These are phyloP conservation scores for Aspergillus cejpii DNA, from an alignment of 2,329 filamentous ascomycete genomes.

Conservation along the genomic window DNA sequence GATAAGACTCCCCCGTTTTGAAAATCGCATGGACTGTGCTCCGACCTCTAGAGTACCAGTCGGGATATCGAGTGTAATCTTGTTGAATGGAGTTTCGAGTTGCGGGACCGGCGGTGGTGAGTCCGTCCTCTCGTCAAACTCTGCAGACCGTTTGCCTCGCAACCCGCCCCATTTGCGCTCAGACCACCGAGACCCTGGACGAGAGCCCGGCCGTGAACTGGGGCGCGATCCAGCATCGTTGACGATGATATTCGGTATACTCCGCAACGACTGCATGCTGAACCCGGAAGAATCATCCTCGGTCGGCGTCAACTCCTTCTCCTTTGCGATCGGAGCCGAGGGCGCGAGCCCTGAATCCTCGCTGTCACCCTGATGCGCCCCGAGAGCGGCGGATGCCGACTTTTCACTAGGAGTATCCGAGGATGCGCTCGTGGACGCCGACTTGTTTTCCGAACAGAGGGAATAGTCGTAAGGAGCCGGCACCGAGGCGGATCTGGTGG, in stretches of 20 bases:
- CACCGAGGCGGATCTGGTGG: conserved; percentile 26
- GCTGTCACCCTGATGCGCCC: conserved; percentile 12
- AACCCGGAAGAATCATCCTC: conserved; percentile 21
- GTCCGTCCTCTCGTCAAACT: conserved; percentile 28
- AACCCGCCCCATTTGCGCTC: conserved; percentile 40
- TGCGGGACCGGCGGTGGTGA: conserved; percentile 30
- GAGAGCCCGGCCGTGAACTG: conserved; percentile 31
- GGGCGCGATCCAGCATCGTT: conserved; percentile 31
- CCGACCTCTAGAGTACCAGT: conserved; percentile 49
- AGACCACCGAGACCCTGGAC: conserved; percentile 40
- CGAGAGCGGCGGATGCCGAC: conserved; percentile 7
- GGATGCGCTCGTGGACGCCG: conserved; percentile 21
- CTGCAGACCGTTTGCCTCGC: conserved; percentile 29
- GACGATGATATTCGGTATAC: conserved; percentile 38
- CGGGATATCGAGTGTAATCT: conserved; percentile 52
- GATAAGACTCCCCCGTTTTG: conserved; percentile 55
- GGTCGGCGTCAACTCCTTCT: conserved; percentile 15
- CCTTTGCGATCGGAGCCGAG: conserved; percentile 8
- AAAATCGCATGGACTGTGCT: conserved; percentile 51
- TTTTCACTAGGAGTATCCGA: conserved; percentile 13
- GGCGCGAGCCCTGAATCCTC: conserved; percentile 12
- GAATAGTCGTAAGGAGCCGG: conserved; percentile 21
- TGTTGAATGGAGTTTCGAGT: conserved; percentile 39
- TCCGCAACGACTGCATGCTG: conserved; percentile 28
- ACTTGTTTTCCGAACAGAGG: conserved; percentile 21